phyloP scores from a whole-genome alignment of 345 rosid species.

The Euphorbia lathyris region DNA sequence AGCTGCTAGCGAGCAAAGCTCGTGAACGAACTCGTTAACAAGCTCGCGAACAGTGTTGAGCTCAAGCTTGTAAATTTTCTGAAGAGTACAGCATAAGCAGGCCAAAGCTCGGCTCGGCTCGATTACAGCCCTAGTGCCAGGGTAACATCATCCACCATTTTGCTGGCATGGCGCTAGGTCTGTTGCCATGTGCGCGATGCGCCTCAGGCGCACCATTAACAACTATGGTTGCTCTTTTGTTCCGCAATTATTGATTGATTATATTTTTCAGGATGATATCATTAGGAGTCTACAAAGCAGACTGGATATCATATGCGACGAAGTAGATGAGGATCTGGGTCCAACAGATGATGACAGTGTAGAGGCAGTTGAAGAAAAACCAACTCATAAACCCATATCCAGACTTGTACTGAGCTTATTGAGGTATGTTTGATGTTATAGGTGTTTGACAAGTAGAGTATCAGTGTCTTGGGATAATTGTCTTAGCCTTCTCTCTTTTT shows the following conservation, averaged over 20 bases:
- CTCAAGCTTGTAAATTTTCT: no score
- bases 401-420: slow-evolving; percentile 41
- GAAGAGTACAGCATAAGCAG: no score
- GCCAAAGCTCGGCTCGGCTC: no score
- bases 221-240: slow-evolving; percentile 3
- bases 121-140: no score
- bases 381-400: slow-evolving; percentile 34
- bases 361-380: slow-evolving; percentile 30
- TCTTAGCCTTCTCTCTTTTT: not conserved
- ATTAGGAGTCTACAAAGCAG: slow-evolving; percentile 82
- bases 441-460: not conserved
- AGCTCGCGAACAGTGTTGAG: no score
- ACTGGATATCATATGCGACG: slow-evolving; percentile 77
- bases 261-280: slow-evolving; percentile 64
- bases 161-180: no score
- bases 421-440: slow-evolving; percentile 43
- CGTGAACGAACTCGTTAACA: no score
- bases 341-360: slow-evolving; percentile 24
- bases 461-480: not conserved
- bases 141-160: no score
- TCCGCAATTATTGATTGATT: slow-evolving; percentile 2
- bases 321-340: slow-evolving; percentile 54
- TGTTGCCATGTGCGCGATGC: no score
- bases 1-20: no score
- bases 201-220: no score